These are phyloP conservation scores for Neurospora hispaniola DNA, from an alignment of 495 filamentous ascomycete species.

Conservation along the genomic window DNA sequence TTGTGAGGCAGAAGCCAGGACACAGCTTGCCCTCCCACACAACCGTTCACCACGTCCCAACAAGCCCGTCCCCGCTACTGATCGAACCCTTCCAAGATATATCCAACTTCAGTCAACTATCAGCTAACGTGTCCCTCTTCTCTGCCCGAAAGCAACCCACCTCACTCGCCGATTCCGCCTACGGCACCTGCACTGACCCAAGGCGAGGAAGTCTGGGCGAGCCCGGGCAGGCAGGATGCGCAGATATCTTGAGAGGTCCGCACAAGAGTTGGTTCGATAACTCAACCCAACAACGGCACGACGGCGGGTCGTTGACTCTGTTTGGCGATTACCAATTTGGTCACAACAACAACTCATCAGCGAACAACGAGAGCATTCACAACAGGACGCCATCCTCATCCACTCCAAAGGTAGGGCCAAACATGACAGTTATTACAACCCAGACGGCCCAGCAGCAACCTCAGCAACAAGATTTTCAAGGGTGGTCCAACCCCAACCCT, in stretches of 20 bases:
- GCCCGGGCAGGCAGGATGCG: neutral
- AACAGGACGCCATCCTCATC: neutral
- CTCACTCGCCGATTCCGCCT: slow-evolving; percentile 20
- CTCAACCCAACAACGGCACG: neutral
- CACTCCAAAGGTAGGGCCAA: neutral
- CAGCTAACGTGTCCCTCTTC: neutral
- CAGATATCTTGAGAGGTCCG: neutral
- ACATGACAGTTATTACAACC: no score
- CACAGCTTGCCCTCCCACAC: slow-evolving; percentile 14
- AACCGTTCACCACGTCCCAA: slow-evolving; percentile 21
- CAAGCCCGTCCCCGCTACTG: slow-evolving; percentile 13
- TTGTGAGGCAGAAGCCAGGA: slow-evolving; percentile 18
- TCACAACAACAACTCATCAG: neutral
- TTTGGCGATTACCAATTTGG: neutral
- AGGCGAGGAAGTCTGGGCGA: slow-evolving; percentile 16
- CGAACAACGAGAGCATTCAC: neutral
- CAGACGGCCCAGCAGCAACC: neutral
- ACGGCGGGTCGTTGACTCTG: neutral
- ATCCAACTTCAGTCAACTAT: neutral
- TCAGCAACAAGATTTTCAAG: neutral
- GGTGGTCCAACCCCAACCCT: neutral
- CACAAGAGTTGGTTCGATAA: neutral
- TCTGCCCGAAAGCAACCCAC: slow-evolving; percentile 4
- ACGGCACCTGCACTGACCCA: slow-evolving; percentile 10
- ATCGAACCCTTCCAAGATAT: neutral